Base-by-base conservation (phyloP, 768 basidiomycete species). In the Chalciporus piperatus region DNA sequence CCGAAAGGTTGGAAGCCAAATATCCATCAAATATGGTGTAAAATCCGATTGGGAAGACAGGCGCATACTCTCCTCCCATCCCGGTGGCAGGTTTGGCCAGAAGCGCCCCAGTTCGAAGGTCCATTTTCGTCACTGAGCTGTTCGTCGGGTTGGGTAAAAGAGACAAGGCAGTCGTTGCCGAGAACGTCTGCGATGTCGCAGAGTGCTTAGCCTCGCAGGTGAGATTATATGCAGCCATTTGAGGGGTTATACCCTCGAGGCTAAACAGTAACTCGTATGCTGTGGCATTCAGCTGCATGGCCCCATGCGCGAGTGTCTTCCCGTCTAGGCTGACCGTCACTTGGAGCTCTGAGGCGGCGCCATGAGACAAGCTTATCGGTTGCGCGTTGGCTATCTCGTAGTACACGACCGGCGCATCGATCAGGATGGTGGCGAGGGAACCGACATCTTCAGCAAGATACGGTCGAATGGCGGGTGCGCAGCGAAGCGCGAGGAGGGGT, bases 71-170 rank as follows among this genome's bases (percentile, higher is more conserved):
- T 11, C 79, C 77, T 9, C 72, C 74, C 40, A 68, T 63, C n/a
- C 82, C 81, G 41, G 73, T 73, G 0, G 78, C 74, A 8, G 78
- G 79, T 41, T 75, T 68, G 2, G 79, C 82, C 35, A 82, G 60
- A 37, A 84, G 52, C 1, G 76, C 80, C 3, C 83, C 83, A 5
- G 81, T 84, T 30, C 81, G 74, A 44, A 78, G 66, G 60, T 83
- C 82, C 75, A 83, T 79, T 59, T 83, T 84, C 0, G 82, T 82
- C n/a, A 81, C 82, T 2, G 78, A 77, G 13, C 78, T 76, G 49
- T 79, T 78, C 1, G 64, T 70, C 0, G 75, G 79, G 23, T 72
- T 63, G 5, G 82, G 81, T 30, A 84, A 67, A 48, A 76, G 77
- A 1, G 75, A 75, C 44, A 87, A 61, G 7, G 70, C 59, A 0